Conservation (phyloP, 495 filamentous ascomycete species). For the Letharia columbiana region DNA sequence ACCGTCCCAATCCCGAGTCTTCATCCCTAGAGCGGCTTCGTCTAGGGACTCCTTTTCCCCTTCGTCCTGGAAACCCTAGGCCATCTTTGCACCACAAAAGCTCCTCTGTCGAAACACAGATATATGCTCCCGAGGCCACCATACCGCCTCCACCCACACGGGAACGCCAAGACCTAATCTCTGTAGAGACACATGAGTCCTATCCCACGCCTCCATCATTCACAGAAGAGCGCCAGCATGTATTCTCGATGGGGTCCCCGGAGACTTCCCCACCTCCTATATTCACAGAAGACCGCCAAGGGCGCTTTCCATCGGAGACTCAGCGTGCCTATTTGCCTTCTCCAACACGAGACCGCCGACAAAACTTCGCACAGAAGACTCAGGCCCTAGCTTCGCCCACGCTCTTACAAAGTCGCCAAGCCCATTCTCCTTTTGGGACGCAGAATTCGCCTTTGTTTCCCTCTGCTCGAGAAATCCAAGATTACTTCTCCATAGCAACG, state of each 20-base stretch:
- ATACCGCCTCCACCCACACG: slow-evolving; percentile 2
- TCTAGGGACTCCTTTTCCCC: not conserved
- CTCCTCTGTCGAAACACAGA: slow-evolving; percentile 18
- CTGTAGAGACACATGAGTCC: not conserved
- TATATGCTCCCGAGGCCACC: slow-evolving; percentile 8
- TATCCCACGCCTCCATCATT: not conserved
- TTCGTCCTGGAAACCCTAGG: not conserved
- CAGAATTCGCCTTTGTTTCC: not conserved
- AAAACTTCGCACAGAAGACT: not conserved
- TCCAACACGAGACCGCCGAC: not conserved
- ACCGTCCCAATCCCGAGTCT: not conserved
- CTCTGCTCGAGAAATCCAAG: not conserved
- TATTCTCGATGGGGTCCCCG: not conserved
- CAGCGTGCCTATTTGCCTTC: not conserved
- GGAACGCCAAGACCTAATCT: not conserved
- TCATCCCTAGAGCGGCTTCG: not conserved
- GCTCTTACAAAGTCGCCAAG: not conserved
- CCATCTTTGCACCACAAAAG: slow-evolving; percentile 9
- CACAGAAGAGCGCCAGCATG: not conserved
- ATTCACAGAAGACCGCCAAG: not conserved
- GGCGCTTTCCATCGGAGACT: not conserved
- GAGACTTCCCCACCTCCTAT: not conserved
- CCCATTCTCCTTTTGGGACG: not conserved
- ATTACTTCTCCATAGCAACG: not conserved
- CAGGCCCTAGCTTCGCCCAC: not conserved